These are phyloP conservation scores for Musa acuminata DNA, from an alignment of 176 grass and related monocot genomes.

Conservation along the genomic window DNA sequence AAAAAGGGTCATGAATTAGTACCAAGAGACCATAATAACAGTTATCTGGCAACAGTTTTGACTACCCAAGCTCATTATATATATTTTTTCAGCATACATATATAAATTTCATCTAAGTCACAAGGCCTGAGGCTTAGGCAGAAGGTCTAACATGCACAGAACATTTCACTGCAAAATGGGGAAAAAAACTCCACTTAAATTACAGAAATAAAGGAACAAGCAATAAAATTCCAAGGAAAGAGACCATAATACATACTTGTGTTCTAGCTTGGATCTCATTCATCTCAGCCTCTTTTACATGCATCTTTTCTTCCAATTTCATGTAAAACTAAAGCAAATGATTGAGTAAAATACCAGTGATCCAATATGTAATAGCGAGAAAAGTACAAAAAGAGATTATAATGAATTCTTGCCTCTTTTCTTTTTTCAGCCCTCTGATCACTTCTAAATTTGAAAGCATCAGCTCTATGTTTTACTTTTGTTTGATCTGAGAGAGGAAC, in stretches of 20 bases:
- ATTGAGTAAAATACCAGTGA: background rate
- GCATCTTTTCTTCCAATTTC: constrained; percentile 22
- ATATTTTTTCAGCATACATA: too few species aligned
- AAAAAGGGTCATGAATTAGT: too few species aligned
- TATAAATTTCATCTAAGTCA: too few species aligned
- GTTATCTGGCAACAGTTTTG: too few species aligned
- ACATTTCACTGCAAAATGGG: too few species aligned
- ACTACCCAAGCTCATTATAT: too few species aligned
- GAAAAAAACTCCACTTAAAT: too few species aligned
- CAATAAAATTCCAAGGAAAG: background rate
- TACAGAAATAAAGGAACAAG: background rate
- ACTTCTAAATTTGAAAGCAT: constrained; percentile 19
- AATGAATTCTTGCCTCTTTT: constrained; percentile 17
- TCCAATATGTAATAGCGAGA: background rate
- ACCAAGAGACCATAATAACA: too few species aligned
- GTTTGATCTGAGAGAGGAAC: background rate
- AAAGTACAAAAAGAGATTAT: background rate
- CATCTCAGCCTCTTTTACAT: constrained; percentile 23
- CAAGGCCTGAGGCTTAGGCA: too few species aligned
- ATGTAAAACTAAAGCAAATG: constrained; percentile 16
- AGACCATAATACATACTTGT: constrained; percentile 2
- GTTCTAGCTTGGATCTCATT: constrained; percentile 26
- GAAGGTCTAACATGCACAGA: too few species aligned
- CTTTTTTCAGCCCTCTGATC: constrained; percentile 20
- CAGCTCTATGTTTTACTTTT: constrained; percentile 14